Percentiles rank a stretch among this genome's conserved stretches.
Evolutionary conservation across 1,284 basidiomycete genomes (phyloP).

Genomic region (Leucoagaricus sp.): DNA sequence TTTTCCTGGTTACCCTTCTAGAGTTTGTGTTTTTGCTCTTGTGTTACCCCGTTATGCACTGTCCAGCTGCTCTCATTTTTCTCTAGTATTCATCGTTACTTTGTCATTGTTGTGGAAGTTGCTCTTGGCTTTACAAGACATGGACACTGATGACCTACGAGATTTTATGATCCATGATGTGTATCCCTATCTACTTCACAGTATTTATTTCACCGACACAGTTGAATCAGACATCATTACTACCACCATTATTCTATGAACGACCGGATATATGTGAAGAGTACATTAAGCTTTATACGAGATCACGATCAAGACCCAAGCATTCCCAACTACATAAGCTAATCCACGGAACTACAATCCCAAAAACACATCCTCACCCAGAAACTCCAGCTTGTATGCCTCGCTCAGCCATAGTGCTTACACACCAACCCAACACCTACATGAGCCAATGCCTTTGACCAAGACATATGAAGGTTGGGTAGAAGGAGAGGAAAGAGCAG

Average conservation of each 20-base stretch:
- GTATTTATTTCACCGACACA: too few species aligned
- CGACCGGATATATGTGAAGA: too few species aligned
- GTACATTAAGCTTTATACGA: conserved; percentile 37
- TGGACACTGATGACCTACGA: too few species aligned
- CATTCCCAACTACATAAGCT: conserved; percentile 72
- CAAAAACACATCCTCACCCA: conserved; percentile 73
- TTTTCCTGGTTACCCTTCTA: background rate
- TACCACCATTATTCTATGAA: too few species aligned
- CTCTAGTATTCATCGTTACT: too few species aligned
- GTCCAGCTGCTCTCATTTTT: too few species aligned
- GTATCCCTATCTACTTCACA: background rate
- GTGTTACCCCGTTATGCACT: background rate
- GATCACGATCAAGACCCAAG: conserved; percentile 71
- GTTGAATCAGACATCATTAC: too few species aligned
- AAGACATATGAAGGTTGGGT: conserved; percentile 59
- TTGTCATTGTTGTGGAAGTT: background rate
- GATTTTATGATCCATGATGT: background rate
- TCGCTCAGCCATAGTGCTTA: conserved; percentile 86
- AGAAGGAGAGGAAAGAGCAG: conserved; percentile 87
- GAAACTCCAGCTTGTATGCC: conserved; percentile 89
- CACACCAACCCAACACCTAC: conserved; percentile 72
- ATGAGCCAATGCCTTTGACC: conserved; percentile 42
- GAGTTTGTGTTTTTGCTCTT: background rate
- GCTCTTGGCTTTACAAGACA: too few species aligned
- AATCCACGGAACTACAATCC: conserved; percentile 80